Evolutionary conservation across 176 grass and related monocot species (phyloP), one percentile per base, ranked within the genome.

Genomic region (Juncus inflexus): DNA sequence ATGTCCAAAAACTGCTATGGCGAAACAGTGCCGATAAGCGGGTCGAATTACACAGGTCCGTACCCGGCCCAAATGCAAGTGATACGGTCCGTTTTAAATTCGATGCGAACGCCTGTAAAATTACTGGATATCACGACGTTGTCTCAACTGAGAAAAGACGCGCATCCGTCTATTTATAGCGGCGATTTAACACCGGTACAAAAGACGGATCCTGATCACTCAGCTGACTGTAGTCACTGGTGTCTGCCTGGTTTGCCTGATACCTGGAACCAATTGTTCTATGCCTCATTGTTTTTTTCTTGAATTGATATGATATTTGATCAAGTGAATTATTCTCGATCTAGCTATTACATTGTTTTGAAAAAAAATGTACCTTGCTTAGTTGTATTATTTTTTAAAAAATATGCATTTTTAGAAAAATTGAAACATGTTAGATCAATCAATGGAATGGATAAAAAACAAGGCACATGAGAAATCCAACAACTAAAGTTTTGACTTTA

Each of bases 221-320:
- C 85, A 1, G 83, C 78, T 5, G 88, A 97, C 45, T 97, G 94
- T 73, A 97, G 94, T 64, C 88, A 97, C 43, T 92, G 94, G 94
- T 92, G 94, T 64, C 83, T 97, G 35, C 88, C 88, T 0, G 94
- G 88, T 50, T 82, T 97, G 8, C 92, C 94, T 19, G 94, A 97
- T 63, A 89, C 87, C 0, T 97, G 94, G 94, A 97, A 97, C 85
- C 94, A 91, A 70, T 85, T 91, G 49, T 81, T 97, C 42, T 91
- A 97, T 66, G 77, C 92, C 1, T 55, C 83, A 40, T 84, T 96
- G 61, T 96, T 96, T 61, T 89, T 73, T 66, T 64, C 54, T 57
- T 77, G 4, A 43, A 7, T 2, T 3, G 12, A 14, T 28, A 28
- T 28, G 19, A 28, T 28, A 28, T 47, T 47, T 47, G 4, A 47